Conservation (phyloP, 805 yeast genomes). For the Kazachstania psychrophila region DNA sequence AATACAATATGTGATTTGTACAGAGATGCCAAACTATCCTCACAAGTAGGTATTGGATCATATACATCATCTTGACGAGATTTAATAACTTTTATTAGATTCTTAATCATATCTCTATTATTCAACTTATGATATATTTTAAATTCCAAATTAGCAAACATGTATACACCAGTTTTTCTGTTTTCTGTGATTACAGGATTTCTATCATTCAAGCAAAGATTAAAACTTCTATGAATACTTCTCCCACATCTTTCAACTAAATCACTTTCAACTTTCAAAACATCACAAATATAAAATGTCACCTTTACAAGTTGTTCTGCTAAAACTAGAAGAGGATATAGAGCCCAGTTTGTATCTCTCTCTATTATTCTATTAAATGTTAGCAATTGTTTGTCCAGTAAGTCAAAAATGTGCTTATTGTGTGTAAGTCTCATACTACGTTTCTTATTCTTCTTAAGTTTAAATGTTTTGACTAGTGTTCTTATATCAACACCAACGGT, state of each 20-base stretch:
- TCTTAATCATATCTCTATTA: slow-evolving; percentile 64
- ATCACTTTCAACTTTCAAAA: not conserved
- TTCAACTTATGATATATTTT: slow-evolving; percentile 57
- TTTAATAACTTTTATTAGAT: slow-evolving; percentile 59
- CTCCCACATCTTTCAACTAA: slow-evolving; percentile 43
- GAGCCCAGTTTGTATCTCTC: slow-evolving; percentile 43
- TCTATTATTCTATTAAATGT: slow-evolving; percentile 46
- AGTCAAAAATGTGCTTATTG: slow-evolving; percentile 12
- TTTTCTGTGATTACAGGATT: slow-evolving; percentile 40
- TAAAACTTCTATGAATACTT: slow-evolving; percentile 63
- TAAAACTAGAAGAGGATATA: slow-evolving; percentile 14
- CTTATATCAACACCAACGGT: slow-evolving; percentile 4
- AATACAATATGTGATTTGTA: slow-evolving; percentile 48
- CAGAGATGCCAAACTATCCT: slow-evolving; percentile 17
- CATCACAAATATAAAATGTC: not conserved
- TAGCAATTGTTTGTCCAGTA: slow-evolving; percentile 35
- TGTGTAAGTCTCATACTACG: not conserved
- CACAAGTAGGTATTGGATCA: slow-evolving; percentile 9
- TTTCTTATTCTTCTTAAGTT: slow-evolving; percentile 1
- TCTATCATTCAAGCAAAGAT: slow-evolving; percentile 69
- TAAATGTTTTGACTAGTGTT: not conserved
- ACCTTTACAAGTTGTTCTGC: slow-evolving; percentile 12
- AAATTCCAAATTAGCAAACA: slow-evolving; percentile 60
- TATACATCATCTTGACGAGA: slow-evolving; percentile 27
- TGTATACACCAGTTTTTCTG: slow-evolving; percentile 58